These are phyloP conservation scores for Sarocladiaceae sp. DNA, from an alignment of 2,329 filamentous ascomycete genomes.

Conservation along the genomic window DNA sequence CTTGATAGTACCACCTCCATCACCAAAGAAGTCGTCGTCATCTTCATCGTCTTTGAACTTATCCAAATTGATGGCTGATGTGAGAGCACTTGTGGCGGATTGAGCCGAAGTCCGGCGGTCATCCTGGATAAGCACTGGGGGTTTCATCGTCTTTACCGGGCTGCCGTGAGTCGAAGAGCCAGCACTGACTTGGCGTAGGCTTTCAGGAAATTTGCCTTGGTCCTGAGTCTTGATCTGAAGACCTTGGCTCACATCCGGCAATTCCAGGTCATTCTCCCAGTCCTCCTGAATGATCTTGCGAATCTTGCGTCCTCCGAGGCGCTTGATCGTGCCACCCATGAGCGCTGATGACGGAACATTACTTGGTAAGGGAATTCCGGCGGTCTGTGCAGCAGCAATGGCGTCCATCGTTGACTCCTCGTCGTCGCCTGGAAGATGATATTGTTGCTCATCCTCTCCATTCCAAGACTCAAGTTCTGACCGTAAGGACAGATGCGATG, in stretches of 20 bases:
- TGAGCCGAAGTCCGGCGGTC: constrained; percentile 26
- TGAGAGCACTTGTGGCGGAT: constrained; percentile 29
- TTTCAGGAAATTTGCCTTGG: constrained; percentile 60
- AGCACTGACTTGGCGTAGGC: constrained; percentile 61
- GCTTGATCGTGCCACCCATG: constrained; percentile 88
- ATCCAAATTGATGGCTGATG: constrained; percentile 53
- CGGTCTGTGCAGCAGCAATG: constrained; percentile 80
- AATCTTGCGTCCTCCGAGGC: constrained; percentile 71
- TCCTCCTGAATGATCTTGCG: constrained; percentile 73
- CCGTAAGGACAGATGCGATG: constrained; percentile 75
- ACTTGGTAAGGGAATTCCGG: constrained; percentile 84
- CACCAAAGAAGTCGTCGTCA: constrained; percentile 60
- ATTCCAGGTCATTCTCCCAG: constrained; percentile 74
- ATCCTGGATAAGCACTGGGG: constrained; percentile 19
- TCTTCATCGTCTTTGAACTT: constrained; percentile 61
- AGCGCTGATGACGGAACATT: constrained; percentile 87
- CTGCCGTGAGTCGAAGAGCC: constrained; percentile 46
- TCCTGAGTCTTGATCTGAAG: constrained; percentile 64
- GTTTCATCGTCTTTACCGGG: constrained; percentile 39
- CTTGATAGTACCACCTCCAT: constrained; percentile 64
- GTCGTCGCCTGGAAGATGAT: constrained; percentile 80
- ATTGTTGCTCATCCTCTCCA: constrained; percentile 83
- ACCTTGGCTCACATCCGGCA: constrained; percentile 54
- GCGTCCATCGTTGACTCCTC: constrained; percentile 80
- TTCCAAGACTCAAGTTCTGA: constrained; percentile 75